These are phyloP conservation scores for Lichenothelia convexa DNA, from an alignment of 495 filamentous ascomycete genomes.

Conservation along the genomic window DNA sequence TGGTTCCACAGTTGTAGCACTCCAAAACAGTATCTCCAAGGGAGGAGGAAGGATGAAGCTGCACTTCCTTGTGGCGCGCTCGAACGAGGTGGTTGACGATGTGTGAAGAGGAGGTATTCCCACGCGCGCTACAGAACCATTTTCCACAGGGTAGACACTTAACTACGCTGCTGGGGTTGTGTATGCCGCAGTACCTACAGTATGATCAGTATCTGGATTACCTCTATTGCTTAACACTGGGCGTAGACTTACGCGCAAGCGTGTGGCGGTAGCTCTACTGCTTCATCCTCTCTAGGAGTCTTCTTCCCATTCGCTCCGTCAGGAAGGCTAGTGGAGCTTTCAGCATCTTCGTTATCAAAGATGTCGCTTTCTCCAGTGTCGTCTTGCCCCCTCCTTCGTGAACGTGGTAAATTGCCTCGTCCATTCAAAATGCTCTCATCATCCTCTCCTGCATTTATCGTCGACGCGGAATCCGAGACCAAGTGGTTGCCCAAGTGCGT, in stretches of 20 bases:
- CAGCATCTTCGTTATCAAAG: conserved; percentile 77
- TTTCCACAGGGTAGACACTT: conserved; percentile 93
- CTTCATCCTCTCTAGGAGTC: conserved; percentile 47
- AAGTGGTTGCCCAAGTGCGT: conserved; percentile 72
- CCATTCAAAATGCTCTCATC: conserved; percentile 58
- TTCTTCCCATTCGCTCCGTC: conserved; percentile 54
- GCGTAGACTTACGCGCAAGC: conserved; percentile 71
- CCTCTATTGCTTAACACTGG: not conserved
- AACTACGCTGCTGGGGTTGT: conserved; percentile 84
- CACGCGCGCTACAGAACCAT: conserved; percentile 97
- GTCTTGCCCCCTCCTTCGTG: conserved; percentile 54
- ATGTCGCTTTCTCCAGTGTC: conserved; percentile 77
- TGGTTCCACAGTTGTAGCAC: conserved; percentile 98
- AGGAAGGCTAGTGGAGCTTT: conserved; percentile 76
- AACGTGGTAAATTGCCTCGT: conserved; percentile 40
- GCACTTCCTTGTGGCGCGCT: conserved; percentile 95
- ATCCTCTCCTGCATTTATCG: conserved; percentile 61
- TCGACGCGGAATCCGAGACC: conserved; percentile 50
- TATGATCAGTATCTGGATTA: not conserved
- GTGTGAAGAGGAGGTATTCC: conserved; percentile 90
- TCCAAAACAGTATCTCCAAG: conserved; percentile 93
- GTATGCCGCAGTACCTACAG: conserved; percentile 85
- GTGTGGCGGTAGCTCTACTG: conserved; percentile 83
- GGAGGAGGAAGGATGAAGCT: conserved; percentile 85
- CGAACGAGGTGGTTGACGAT: conserved; percentile 97